These are phyloP conservation scores for Lactarius indigo DNA, from an alignment of 768 basidiomycete species.

Conservation along the genomic window DNA sequence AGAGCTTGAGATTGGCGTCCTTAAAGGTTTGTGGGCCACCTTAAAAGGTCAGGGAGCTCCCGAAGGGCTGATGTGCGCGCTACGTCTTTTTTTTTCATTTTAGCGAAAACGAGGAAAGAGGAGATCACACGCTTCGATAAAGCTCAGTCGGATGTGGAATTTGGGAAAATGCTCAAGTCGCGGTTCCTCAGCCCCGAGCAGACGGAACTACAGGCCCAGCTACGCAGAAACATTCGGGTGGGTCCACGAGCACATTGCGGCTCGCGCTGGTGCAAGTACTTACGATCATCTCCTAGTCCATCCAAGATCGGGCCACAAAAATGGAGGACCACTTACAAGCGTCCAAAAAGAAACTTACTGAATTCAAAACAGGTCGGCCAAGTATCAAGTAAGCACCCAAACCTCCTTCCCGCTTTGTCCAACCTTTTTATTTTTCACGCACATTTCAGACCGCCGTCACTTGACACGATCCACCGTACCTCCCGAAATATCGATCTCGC, in stretches of 20 bases:
- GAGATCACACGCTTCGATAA: conserved; percentile 78
- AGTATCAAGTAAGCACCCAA: conserved; percentile 5
- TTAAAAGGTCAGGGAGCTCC: background rate
- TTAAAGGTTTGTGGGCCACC: conserved; percentile 50
- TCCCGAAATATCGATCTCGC: conserved; percentile 81
- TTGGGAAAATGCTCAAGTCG: conserved; percentile 47
- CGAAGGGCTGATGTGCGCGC: conserved; percentile 7
- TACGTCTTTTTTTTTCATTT: background rate
- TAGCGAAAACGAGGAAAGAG: conserved; percentile 79
- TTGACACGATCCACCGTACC: conserved; percentile 82
- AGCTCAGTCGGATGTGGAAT: conserved; percentile 75
- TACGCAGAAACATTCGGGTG: conserved; percentile 72
- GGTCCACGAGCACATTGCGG: conserved; percentile 27
- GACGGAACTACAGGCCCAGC: conserved; percentile 71
- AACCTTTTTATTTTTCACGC: background rate
- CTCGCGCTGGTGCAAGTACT: background rate
- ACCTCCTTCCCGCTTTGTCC: background rate
- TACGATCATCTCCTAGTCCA: conserved; percentile 7
- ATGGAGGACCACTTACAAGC: conserved; percentile 22
- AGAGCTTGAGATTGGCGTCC: conserved; percentile 59
- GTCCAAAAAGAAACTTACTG: conserved; percentile 22
- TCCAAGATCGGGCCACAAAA: conserved; percentile 20
- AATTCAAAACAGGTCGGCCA: conserved; percentile 23
- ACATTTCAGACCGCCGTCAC: conserved; percentile 63
- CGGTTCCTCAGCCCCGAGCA: conserved; percentile 69